phyloP scores from a whole-genome alignment of 306 rosid genomes.

The Cucurbita argyrosperma region DNA sequence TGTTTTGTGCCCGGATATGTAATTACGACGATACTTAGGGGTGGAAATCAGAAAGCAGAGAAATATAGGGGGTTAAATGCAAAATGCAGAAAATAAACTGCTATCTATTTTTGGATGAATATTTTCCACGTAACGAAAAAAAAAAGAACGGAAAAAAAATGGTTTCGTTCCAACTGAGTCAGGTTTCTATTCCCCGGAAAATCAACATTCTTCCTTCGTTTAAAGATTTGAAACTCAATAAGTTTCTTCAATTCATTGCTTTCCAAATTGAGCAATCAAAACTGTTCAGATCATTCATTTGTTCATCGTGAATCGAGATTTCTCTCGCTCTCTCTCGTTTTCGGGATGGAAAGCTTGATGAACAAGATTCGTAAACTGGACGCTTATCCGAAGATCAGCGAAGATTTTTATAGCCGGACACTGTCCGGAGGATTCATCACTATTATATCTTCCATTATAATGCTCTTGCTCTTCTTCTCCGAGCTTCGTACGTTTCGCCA shows the following conservation, averaged over 20 bases:
- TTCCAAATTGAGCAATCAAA: neutral
- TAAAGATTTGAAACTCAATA: neutral
- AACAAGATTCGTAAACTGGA: slow-evolving; percentile 79
- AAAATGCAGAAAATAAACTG: too few relatives aligned
- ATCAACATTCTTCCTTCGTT: neutral
- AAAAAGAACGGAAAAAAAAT: too few relatives aligned
- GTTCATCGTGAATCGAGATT: neutral
- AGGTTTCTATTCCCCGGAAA: neutral
- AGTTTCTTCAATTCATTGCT: neutral
- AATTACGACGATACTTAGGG: too few relatives aligned
- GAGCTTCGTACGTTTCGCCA: slow-evolving; percentile 53
- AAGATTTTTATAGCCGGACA: slow-evolving; percentile 88
- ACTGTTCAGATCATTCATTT: neutral
- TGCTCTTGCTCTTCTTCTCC: slow-evolving; percentile 86
- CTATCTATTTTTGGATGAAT: too few relatives aligned
- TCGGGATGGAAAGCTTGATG: slow-evolving; percentile 56
- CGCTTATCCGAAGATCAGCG: slow-evolving; percentile 91
- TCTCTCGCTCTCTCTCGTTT: neutral
- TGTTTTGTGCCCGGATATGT: too few relatives aligned
- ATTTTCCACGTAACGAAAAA: too few relatives aligned
- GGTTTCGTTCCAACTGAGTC: neutral
- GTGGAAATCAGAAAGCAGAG: too few relatives aligned
- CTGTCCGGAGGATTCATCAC: slow-evolving; percentile 95
- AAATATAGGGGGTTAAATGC: too few relatives aligned
- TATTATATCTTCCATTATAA: slow-evolving; percentile 63